Evolutionary conservation across 2,329 filamentous ascomycete species (phyloP), one percentile per base, ranked within the genome.

Genomic region (Phialemoniopsis sp.): DNA sequence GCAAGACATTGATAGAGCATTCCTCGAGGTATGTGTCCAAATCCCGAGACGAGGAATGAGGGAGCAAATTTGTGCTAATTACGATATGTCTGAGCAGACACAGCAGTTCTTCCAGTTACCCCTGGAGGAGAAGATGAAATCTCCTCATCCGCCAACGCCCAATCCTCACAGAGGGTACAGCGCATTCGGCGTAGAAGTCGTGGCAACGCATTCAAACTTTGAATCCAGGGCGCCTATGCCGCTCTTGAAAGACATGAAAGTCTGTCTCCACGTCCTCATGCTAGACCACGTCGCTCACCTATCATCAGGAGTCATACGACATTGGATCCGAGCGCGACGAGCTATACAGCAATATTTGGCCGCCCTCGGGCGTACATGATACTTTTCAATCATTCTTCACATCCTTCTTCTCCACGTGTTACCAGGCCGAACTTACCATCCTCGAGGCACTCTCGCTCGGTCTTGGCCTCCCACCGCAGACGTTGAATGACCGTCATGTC

Each of bases 311-410:
- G 34, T 36, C 34, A 9, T 36, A 36, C n/a, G 34, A 36, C n/a
- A 36, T 36, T 14, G 34, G 34, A 19, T 36, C 34, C 12, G 16
- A 36, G 34, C 34, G 34, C 5, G 34, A 36, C 13, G 12, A 18
- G 18, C 12, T 36, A 36, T 36, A 36, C 19, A 36, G 19, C 34
- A 36, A 36, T 26, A 36, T 36, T 26, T 36, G 34, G 34, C 34
- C 34, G 13, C 34, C 34, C 4, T 8, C 19, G 12, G 34, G 34
- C 2, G 34, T 36, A 5, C 28, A 21, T 19, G 34, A 28, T 18
- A 26, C 3, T 13, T 36, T 36, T 21, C 34, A 36, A 26, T 18
- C 34, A 13, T 26, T 26, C 19, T 36, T 19, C 12, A n/a, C 18
- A 13, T 19, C 34, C 15, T 36, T 36, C 18, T 36, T 36, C 34